Percentiles rank a stretch among this genome's conserved stretches.
phyloP scores from a whole-genome alignment of 768 basidiomycete genomes.

The Suillus discolor region DNA sequence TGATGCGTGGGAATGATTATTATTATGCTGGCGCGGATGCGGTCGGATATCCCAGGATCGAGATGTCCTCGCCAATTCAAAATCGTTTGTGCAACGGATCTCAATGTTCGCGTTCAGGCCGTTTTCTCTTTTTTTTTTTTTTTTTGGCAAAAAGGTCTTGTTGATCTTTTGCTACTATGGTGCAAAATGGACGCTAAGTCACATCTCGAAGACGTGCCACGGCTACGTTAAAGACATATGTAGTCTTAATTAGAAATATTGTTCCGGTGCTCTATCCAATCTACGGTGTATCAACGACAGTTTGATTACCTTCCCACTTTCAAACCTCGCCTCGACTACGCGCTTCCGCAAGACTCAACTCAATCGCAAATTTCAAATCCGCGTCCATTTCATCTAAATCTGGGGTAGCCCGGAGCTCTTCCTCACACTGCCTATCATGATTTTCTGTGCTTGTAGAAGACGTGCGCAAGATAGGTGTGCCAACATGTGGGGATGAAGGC shows the following conservation, averaged over 20 bases:
- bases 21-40: too few relatives aligned
- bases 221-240: not conserved
- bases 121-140: too few relatives aligned
- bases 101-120: too few relatives aligned
- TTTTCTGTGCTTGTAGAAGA: constrained; percentile 18
- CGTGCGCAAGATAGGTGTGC: constrained; percentile 16
- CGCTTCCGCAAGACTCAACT: constrained; percentile 67
- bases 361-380: constrained; percentile 65
- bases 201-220: not conserved
- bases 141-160: too few relatives aligned
- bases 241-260: not conserved
- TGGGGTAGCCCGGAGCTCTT: not conserved
- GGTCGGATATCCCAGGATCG: too few relatives aligned
- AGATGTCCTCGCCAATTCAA: too few relatives aligned
- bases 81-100: too few relatives aligned
- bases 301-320: not conserved
- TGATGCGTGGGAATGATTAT: too few relatives aligned
- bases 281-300: not conserved
- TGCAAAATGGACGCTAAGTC: not conserved
- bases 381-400: constrained; percentile 53
- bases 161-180: too few relatives aligned
- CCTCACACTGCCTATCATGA: constrained; percentile 1
- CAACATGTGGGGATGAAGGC: constrained; percentile 20
- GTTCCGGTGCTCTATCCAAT: not conserved
- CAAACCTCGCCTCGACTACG: constrained; percentile 14